phyloP scores from a whole-genome alignment of 768 basidiomycete species.

The Leucosporidium creatinivorum region DNA sequence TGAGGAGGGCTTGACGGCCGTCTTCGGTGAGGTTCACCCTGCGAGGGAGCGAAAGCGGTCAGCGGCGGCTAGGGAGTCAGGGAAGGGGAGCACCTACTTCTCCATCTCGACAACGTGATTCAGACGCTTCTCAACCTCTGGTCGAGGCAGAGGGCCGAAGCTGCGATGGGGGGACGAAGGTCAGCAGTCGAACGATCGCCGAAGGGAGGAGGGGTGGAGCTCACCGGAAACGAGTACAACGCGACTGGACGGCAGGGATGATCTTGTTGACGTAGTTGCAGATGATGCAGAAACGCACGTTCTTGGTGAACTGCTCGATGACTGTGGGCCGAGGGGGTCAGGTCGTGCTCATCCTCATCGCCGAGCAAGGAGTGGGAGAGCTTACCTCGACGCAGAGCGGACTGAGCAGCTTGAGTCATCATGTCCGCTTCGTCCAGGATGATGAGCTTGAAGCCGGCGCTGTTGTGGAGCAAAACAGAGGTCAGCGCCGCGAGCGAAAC shows the following conservation, averaged over 20 bases:
- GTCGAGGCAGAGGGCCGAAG: conserved; percentile 82
- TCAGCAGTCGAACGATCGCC: background rate
- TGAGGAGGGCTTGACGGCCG: conserved; percentile 80
- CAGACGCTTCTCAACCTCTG: conserved; percentile 77
- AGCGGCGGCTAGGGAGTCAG: background rate
- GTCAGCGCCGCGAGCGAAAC: background rate
- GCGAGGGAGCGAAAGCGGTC: background rate
- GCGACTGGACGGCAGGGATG: conserved; percentile 93
- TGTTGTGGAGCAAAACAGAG: conserved; percentile 39
- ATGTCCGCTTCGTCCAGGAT: conserved; percentile 99
- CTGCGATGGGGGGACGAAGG: conserved; percentile 1
- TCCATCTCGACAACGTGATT: conserved; percentile 72
- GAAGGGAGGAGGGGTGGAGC: background rate
- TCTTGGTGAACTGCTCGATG: conserved; percentile 97
- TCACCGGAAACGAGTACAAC: conserved; percentile 84
- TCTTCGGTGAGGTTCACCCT: conserved; percentile 82
- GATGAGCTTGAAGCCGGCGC: conserved; percentile 94
- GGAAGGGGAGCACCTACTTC: conserved; percentile 50
- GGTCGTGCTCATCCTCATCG: background rate
- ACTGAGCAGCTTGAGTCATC: conserved; percentile 98
- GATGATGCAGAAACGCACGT: conserved; percentile 98
- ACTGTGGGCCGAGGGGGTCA: conserved; percentile 45
- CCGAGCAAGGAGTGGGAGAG: background rate
- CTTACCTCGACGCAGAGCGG: conserved; percentile 74
- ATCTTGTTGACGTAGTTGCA: conserved; percentile 99